Percentiles rank a stretch among this genome's conserved stretches.
phyloP scores from a whole-genome alignment of 2,329 filamentous ascomycete genomes.

The Aureobasidium sp. region DNA sequence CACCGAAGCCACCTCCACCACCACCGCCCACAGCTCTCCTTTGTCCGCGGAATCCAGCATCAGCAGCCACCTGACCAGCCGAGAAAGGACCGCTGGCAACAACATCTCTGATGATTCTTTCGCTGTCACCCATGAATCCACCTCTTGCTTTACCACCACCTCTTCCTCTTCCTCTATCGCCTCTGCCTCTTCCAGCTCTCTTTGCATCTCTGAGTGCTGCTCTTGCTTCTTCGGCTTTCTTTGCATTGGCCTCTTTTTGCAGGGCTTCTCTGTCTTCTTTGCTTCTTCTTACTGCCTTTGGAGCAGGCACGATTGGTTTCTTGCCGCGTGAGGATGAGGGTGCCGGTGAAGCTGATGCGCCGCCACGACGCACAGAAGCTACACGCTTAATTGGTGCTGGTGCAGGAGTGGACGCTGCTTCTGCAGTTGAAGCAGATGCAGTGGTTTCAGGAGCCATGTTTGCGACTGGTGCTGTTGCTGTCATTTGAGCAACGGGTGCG shows the following conservation, averaged over 20 bases:
- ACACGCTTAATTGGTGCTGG: not conserved
- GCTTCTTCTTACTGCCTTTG: conserved; percentile 38
- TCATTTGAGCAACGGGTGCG: conserved; percentile 15
- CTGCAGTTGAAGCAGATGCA: not conserved
- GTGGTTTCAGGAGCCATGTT: not conserved
- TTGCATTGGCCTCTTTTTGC: conserved; percentile 32
- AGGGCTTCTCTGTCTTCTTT: conserved; percentile 38
- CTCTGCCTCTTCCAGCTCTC: conserved; percentile 26
- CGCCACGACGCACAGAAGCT: conserved; percentile 3
- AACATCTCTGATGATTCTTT: conserved; percentile 20
- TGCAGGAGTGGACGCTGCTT: not conserved
- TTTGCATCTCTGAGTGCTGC: conserved; percentile 20
- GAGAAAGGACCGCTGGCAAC: conserved; percentile 39
- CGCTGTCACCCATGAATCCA: conserved; percentile 35
- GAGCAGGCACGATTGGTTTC: conserved; percentile 27
- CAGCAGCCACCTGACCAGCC: conserved; percentile 24
- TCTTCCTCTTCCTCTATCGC: conserved; percentile 24
- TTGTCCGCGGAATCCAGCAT: conserved; percentile 15
- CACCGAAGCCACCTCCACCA: conserved; percentile 18
- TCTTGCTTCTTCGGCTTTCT: conserved; percentile 31
- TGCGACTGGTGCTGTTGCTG: not conserved
- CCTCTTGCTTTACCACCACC: conserved; percentile 32
- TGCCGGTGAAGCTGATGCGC: conserved; percentile 14
- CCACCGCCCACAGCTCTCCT: conserved; percentile 1
- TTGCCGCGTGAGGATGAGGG: conserved; percentile 16